Conservation (phyloP, 2,329 filamentous ascomycete species). For the Nemania sp. region DNA sequence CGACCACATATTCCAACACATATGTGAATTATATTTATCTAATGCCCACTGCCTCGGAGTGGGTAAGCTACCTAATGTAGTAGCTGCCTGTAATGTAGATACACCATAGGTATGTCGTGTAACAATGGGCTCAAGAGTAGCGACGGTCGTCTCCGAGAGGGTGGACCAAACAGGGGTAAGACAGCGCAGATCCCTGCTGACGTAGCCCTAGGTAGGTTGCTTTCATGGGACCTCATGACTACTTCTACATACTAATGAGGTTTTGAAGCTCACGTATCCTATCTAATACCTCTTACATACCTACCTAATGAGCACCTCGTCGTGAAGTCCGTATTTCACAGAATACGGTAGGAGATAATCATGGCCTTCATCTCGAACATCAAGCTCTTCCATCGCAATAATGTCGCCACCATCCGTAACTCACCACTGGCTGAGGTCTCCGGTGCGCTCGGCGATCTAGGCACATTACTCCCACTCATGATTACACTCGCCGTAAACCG, state of each 20-base stretch:
- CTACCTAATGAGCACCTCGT: conserved; percentile 14
- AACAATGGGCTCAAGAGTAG: background rate
- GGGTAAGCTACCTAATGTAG: no score
- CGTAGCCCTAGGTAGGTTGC: background rate
- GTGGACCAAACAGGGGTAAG: conserved; percentile 2
- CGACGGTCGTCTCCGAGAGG: conserved; percentile 1
- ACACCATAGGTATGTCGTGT: background rate
- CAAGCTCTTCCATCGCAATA: conserved; percentile 58
- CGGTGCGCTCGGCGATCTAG: conserved; percentile 81
- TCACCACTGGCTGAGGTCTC: conserved; percentile 79
- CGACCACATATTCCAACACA: no score
- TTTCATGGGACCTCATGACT: conserved; percentile 1
- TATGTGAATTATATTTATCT: no score
- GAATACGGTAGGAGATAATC: background rate
- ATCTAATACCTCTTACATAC: no score
- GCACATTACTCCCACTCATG: conserved; percentile 78
- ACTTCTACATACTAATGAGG: no score
- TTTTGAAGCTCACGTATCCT: background rate
- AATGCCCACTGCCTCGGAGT: no score
- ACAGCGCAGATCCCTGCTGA: conserved; percentile 2
- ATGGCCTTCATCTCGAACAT: conserved; percentile 50
- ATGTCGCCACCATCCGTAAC: conserved; percentile 61
- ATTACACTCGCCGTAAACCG: conserved; percentile 83
- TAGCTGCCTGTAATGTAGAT: no score
- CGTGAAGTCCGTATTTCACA: conserved; percentile 6